Evolutionary conservation across 169 alveolate genomes (phyloP).

Genomic region (Sarcocystis neurona): DNA sequence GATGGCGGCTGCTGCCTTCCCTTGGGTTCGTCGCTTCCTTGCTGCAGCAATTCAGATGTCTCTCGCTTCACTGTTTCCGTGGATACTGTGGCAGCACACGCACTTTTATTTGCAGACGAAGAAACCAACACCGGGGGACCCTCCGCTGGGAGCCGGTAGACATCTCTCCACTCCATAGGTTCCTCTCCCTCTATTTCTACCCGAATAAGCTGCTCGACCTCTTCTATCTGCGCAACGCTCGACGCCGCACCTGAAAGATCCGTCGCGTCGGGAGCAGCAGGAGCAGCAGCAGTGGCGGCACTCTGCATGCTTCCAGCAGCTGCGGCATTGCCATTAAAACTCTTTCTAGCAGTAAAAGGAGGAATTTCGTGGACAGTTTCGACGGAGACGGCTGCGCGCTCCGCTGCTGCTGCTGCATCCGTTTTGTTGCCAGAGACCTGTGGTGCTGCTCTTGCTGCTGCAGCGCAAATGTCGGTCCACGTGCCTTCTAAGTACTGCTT

Average conservation of each 20-base stretch:
- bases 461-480: background rate
- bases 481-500: background rate
- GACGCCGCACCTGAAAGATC: too few species aligned
- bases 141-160: background rate
- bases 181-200: background rate
- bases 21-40: too few species aligned
- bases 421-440: background rate
- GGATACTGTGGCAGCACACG: too few species aligned
- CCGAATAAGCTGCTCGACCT: slow-evolving; percentile 10
- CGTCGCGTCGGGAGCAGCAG: too few species aligned
- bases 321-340: too few species aligned
- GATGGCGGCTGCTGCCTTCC: too few species aligned
- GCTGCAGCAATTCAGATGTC: too few species aligned
- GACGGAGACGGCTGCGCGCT: background rate
- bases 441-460: background rate
- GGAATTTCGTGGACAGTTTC: background rate
- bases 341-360: too few species aligned
- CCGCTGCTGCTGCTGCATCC: background rate
- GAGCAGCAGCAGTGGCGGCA: too few species aligned
- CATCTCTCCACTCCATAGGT: slow-evolving; percentile 27
- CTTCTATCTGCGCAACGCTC: background rate
- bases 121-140: background rate
- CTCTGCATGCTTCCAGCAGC: too few species aligned
- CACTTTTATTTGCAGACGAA: background rate
- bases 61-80: too few species aligned